These are phyloP conservation scores for Citrus mangshanensis DNA, from an alignment of 345 rosid genomes.

Conservation along the genomic window DNA sequence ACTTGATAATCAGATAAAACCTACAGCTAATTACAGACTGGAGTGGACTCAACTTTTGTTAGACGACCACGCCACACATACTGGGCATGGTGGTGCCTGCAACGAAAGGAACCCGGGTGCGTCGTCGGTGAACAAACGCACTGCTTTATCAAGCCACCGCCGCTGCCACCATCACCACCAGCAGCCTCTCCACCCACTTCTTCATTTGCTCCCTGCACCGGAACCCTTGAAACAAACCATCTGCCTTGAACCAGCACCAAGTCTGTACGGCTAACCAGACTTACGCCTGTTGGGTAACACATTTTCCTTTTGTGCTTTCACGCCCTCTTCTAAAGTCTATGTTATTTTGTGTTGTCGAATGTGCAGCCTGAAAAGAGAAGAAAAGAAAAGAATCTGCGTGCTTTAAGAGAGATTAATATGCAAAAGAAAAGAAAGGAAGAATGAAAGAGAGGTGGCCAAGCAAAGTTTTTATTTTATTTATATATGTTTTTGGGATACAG, in stretches of 20 bases:
- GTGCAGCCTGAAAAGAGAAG: constrained; percentile 9
- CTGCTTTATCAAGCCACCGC: constrained; percentile 31
- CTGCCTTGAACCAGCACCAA: constrained; percentile 12
- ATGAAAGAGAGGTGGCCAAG: constrained; percentile 19
- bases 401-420: neutral
- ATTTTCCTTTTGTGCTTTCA: constrained; percentile 1
- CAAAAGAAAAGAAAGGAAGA: constrained; percentile 26
- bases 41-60: neutral
- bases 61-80: constrained; percentile 45
- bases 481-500: neutral
- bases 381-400: constrained; percentile 20
- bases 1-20: neutral
- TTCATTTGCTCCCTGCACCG: constrained; percentile 11
- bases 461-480: constrained; percentile 14
- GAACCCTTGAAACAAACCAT: constrained; percentile 13
- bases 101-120: constrained; percentile 81
- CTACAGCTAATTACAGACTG: neutral
- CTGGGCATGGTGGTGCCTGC: constrained; percentile 61
- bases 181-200: constrained; percentile 16
- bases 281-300: constrained; percentile 22
- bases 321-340: neutral
- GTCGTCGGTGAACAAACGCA: constrained; percentile 71
- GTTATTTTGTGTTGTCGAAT: neutral
- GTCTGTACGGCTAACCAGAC: neutral
- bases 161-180: constrained; percentile 19